A percentile compares a stretch with the other conserved stretches of the same genome.
These are phyloP conservation scores for Blastobotrys robertii DNA, from an alignment of 805 yeast genomes.

Conservation along the genomic window DNA sequence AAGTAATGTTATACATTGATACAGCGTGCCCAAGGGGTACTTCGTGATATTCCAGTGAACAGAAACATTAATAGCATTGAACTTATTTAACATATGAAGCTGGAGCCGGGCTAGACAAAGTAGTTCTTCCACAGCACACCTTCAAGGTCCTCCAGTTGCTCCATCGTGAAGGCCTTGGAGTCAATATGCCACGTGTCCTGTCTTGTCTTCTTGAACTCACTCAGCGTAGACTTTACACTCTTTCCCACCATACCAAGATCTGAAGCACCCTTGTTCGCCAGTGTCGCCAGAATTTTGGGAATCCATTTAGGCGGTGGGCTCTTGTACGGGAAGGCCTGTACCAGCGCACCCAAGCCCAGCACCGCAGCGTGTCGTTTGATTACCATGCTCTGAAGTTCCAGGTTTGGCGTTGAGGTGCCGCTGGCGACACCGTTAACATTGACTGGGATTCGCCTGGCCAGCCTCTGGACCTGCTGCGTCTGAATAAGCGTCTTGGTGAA, in stretches of 20 bases:
- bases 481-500: conserved; percentile 38
- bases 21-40: no score
- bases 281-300: conserved; percentile 55
- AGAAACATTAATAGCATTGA: no score
- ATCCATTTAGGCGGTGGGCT: conserved; percentile 92
- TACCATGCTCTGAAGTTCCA: conserved; percentile 27
- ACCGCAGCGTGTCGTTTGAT: conserved; percentile 71
- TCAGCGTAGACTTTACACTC: conserved; percentile 70
- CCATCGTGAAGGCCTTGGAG: conserved; percentile 57
- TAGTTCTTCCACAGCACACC: conserved; percentile 92
- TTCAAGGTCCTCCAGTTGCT: conserved; percentile 81
- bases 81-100: no score
- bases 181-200: conserved; percentile 97
- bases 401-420: conserved; percentile 16
- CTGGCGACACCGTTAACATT: background rate
- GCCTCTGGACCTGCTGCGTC: conserved; percentile 21
- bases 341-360: conserved; percentile 77
- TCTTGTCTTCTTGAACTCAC: conserved; percentile 81
- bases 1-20: no score
- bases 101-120: conserved; percentile 65
- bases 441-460: conserved; percentile 8
- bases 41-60: no score
- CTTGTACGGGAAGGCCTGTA: conserved; percentile 80
- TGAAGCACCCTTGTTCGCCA: conserved; percentile 64
- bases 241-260: conserved; percentile 73